Evolutionary conservation across 345 rosid genomes (phyloP).

Genomic region (Lepidium africanum): DNA sequence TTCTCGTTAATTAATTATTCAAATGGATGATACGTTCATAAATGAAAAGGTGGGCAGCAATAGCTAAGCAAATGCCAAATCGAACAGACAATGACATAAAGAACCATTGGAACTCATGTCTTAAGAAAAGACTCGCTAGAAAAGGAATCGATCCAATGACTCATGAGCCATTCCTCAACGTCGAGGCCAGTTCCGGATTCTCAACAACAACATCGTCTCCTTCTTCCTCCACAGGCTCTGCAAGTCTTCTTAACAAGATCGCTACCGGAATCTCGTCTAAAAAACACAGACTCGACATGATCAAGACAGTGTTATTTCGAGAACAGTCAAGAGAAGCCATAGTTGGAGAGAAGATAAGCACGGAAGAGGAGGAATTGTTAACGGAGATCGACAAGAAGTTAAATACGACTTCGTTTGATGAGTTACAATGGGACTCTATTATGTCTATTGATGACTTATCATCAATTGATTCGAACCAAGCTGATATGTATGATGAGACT

Average conservation of each 20-base stretch:
- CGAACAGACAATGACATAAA: constrained; percentile 31
- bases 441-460: too few species aligned
- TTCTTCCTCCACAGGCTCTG: background rate
- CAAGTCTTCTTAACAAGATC: constrained; percentile 5
- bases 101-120: constrained; percentile 29
- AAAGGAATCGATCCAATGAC: constrained; percentile 18
- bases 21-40: too few species aligned
- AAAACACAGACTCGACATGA: background rate
- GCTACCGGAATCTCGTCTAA: constrained; percentile 4
- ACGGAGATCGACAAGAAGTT: too few species aligned
- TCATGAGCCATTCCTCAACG: background rate
- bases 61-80: constrained; percentile 20
- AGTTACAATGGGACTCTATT: too few species aligned
- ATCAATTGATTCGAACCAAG: too few species aligned
- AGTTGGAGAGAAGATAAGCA: too few species aligned
- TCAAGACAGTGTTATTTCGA: background rate
- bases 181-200: background rate
- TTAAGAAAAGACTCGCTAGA: constrained; percentile 24
- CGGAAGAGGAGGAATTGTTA: too few species aligned
- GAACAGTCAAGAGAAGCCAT: too few species aligned
- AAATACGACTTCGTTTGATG: too few species aligned
- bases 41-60: constrained; percentile 22
- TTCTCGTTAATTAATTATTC: background rate
- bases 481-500: too few species aligned
- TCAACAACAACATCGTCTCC: background rate